These are phyloP conservation scores for Phalaenopsis aphrodite DNA, from an alignment of 106 monocot species.

Conservation along the genomic window DNA sequence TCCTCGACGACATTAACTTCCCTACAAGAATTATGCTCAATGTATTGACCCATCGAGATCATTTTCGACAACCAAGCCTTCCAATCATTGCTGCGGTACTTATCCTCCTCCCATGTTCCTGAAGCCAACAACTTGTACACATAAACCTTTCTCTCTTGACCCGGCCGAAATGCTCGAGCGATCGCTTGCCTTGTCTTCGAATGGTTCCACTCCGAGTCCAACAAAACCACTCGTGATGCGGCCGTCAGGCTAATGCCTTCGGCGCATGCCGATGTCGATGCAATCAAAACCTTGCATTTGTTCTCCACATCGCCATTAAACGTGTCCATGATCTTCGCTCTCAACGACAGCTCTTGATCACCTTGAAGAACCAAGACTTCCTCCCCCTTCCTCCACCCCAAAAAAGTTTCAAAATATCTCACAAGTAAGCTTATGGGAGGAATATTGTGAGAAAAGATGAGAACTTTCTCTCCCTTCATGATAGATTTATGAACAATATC, in stretches of 20 bases:
- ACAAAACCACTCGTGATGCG: conserved; percentile 64
- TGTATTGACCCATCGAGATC: conserved; percentile 35
- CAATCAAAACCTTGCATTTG: conserved; percentile 46
- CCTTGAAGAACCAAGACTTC: conserved; percentile 63
- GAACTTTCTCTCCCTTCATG: conserved; percentile 51
- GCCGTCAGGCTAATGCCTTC: conserved; percentile 70
- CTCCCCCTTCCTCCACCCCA: conserved; percentile 41
- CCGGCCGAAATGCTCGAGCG: conserved; percentile 59
- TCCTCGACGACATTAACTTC: conserved; percentile 31
- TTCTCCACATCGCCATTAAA: conserved; percentile 43
- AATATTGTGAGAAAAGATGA: conserved; percentile 65
- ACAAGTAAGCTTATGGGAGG: conserved; percentile 45
- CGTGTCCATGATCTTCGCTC: conserved; percentile 45
- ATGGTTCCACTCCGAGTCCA: conserved; percentile 81
- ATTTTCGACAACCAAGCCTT: conserved; percentile 71
- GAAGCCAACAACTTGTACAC: conserved; percentile 60
- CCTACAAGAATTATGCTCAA: conserved; percentile 20
- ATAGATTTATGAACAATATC: conserved; percentile 52
- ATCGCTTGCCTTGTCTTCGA: conserved; percentile 72
- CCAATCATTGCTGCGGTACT: conserved; percentile 42
- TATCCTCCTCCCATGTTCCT: conserved; percentile 63
- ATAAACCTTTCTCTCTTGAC: conserved; percentile 61
- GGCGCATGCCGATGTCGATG: conserved; percentile 69
- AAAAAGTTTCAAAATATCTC: conserved; percentile 31
- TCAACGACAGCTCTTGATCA: conserved; percentile 49